Conservation (phyloP, 177 flowering plant species). For the Tripterygium wilfordii region DNA sequence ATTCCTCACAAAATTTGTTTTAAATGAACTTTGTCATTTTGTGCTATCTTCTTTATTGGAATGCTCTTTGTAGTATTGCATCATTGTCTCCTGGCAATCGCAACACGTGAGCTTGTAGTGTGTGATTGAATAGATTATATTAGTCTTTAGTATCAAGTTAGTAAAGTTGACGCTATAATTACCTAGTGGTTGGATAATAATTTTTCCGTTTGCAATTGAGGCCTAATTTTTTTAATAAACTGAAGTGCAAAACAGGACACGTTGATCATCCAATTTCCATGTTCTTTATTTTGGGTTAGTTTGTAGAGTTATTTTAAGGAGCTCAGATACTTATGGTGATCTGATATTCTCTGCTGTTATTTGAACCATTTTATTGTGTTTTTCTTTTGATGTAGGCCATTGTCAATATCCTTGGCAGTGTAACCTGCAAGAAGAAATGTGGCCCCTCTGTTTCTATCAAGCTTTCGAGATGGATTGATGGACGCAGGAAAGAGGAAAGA, state of each 20-base stretch:
- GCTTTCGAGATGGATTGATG: constrained; percentile 42
- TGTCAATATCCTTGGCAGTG: constrained; percentile 69
- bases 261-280: not conserved
- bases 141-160: too few species aligned
- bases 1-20: not conserved
- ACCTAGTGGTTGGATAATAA: too few species aligned
- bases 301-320: not conserved
- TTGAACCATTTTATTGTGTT: too few species aligned
- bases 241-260: too few species aligned
- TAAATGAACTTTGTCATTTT: not conserved
- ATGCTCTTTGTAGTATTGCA: not conserved
- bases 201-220: too few species aligned
- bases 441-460: constrained; percentile 57
- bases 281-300: not conserved
- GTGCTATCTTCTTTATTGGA: not conserved
- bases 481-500: constrained; percentile 34
- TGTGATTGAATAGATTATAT: too few species aligned
- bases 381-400: constrained; percentile 48
- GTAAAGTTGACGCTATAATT: too few species aligned
- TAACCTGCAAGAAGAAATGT: constrained; percentile 83
- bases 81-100: too few species aligned
- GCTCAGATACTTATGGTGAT: not conserved
- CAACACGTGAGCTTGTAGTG: too few species aligned
- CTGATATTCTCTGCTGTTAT: not conserved
- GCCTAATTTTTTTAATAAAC: too few species aligned